Evolutionary conservation across 2,329 filamentous ascomycete species (phyloP), one percentile per base, ranked within the genome.

Genomic region (Colletotrichum sp.): DNA sequence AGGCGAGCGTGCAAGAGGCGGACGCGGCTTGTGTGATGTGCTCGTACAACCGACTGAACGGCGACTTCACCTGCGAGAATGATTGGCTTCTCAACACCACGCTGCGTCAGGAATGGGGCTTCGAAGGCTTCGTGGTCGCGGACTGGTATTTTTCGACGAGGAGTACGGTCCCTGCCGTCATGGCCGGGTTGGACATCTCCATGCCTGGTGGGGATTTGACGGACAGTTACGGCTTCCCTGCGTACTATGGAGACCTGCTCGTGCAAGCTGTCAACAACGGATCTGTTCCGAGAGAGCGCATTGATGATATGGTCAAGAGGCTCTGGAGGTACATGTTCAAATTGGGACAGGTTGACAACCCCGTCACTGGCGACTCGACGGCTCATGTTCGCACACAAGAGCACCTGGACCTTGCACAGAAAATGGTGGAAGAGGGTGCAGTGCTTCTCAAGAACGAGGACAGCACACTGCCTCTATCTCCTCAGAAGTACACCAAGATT

Each of bases 191-290:
- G 36, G 81, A 85, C 73, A 80, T 86, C n/a, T 84, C 85, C 1
- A 59, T 59, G 55, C 55, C 55, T 12, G 55, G 55, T 0, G 55
- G 55, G 1, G 55, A 59, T 18, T 1, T 59, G 55, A 59, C 24
- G 24, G 16, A 59, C 16, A 59, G 55, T 1, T 59, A 59, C 0
- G 55, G 55, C 0, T 59, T 59, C 0, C 55, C 55, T 0, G 55
- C 55, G 12, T 59, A 59, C 5, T 59, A 59, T 28, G 55, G 55
- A 28, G 24, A 59, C 1, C 0, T 59, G 8, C 55, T 59, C 1
- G 55, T 59, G 13, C 2, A 59, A 18, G 24, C 55, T 10, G 24
- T 95, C 8, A 86, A 96, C 49, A 97, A 98, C 79, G 92, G 92
- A 5, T 95, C 94, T 6, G 87, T 98, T 0, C 55, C 55, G 24